Conservation (phyloP, 2,329 filamentous ascomycete species). For the Paramyrothecium sp. region DNA sequence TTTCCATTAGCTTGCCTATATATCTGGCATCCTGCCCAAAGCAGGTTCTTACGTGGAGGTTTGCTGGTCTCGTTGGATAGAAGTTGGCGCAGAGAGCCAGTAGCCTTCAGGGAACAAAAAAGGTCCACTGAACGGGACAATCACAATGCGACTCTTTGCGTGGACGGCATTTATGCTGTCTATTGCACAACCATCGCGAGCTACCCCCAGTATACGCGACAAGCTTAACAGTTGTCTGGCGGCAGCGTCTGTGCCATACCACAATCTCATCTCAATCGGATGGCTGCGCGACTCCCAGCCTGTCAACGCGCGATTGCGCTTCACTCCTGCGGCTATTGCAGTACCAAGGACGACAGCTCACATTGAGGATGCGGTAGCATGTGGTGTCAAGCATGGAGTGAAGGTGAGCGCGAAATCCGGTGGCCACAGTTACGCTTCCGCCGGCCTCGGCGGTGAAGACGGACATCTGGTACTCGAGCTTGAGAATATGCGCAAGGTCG, state of each 20-base stretch:
- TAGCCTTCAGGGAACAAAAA: no score
- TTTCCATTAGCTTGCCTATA: no score
- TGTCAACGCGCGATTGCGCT: constrained; percentile 31
- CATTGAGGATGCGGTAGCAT: constrained; percentile 43
- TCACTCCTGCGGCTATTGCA: constrained; percentile 26
- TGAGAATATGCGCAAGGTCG: constrained; percentile 34
- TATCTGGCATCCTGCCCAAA: no score
- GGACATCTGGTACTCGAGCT: constrained; percentile 39
- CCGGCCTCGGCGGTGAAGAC: constrained; percentile 39
- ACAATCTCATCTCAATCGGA: constrained; percentile 7
- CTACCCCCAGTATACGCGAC: neutral
- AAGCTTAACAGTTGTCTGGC: neutral
- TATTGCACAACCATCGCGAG: neutral
- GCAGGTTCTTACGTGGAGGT: no score
- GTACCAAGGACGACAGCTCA: constrained; percentile 32
- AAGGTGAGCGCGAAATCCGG: constrained; percentile 51
- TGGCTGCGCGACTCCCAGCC: constrained; percentile 32
- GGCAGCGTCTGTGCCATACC: neutral
- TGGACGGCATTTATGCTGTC: neutral
- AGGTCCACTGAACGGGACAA: no score
- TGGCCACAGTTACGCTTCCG: constrained; percentile 53
- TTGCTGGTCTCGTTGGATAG: no score
- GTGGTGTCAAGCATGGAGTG: constrained; percentile 36
- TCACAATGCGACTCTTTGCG: neutral
- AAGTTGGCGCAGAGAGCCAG: no score